phyloP scores from a whole-genome alignment of 768 basidiomycete species.

The Macrocybe gigantea region DNA sequence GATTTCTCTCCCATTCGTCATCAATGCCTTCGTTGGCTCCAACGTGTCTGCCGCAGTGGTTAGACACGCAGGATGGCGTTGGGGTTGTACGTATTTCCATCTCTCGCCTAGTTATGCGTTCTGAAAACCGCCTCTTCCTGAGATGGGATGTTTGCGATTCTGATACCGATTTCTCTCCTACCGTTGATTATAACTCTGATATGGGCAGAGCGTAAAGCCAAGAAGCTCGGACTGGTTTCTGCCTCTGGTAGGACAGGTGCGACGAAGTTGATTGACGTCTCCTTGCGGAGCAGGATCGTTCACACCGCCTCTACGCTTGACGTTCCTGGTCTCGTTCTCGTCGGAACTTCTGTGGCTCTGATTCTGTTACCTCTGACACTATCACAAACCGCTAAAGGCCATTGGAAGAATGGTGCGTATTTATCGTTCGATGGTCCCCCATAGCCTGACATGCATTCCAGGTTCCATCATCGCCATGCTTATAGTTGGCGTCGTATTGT shows the following conservation, averaged over 20 bases:
- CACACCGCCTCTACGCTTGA: slow-evolving; percentile 34
- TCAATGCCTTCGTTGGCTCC: slow-evolving; percentile 64
- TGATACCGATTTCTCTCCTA: slow-evolving; percentile 42
- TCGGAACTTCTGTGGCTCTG: slow-evolving; percentile 43
- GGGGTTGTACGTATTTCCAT: slow-evolving; percentile 50
- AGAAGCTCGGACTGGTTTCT: slow-evolving; percentile 23
- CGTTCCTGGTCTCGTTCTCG: slow-evolving; percentile 42
- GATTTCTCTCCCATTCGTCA: slow-evolving; percentile 45
- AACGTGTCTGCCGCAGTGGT: slow-evolving; percentile 47
- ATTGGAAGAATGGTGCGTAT: slow-evolving; percentile 43
- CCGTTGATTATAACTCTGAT: slow-evolving; percentile 50
- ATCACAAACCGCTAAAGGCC: slow-evolving; percentile 27
- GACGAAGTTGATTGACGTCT: not conserved
- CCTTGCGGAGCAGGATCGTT: slow-evolving; percentile 15
- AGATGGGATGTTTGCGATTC: slow-evolving; percentile 56
- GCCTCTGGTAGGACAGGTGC: not conserved
- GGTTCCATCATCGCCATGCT: slow-evolving; percentile 49
- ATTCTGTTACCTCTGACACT: slow-evolving; percentile 54
- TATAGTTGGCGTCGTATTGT: slow-evolving; percentile 36
- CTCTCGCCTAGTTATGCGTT: not conserved
- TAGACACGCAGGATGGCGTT: slow-evolving; percentile 48
- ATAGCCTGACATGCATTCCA: slow-evolving; percentile 13
- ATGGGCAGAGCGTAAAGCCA: slow-evolving; percentile 48
- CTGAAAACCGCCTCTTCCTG: slow-evolving; percentile 3
- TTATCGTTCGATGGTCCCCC: not conserved